Evolutionary conservation across 805 yeast genomes (phyloP), one percentile per base, ranked within the genome.

Genomic region (Lachancea thermotolerans): DNA sequence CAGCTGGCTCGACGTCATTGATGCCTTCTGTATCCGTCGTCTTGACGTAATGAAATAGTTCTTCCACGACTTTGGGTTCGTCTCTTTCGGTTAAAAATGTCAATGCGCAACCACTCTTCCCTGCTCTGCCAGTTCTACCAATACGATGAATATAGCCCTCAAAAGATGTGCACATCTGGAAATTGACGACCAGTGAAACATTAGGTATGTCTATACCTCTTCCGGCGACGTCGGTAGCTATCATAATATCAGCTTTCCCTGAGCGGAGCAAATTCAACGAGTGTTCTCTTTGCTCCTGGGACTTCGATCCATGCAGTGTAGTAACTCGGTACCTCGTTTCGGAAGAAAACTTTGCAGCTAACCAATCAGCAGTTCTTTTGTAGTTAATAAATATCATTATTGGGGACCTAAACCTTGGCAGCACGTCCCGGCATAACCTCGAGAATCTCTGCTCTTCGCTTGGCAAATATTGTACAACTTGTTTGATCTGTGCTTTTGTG

Each of bases 41-140:
- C 69, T 56, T 81, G 61, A 50, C 51, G 41, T 59, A 61, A 10
- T 54, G 51, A 38, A 48, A 50, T 10, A 64, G 44, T 18, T 75
- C 81, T 43, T 64, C 62, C 44, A 83, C 71, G 1, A 79, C 66
- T 1, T 68, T 74, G 11, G 66, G 62, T 41, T 66, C 68, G 53
- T 84, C 90, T 3, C 72, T 72, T 10, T 73, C 73, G 44, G 77
- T 78, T 50, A 89, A 62, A 51, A 86, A 85, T 0, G 96, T 84
- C 10, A 81, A 69, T 4, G 96, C 83, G 9, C 75, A 70, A 37
- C 99, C 99, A 5, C 60, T 60, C 39, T 77, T 78, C 0, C 97
- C 98, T 0, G 96, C 97, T 64, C 99, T 78, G 33, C 98, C 99
- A 0, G 99, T 91, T 67, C 99, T 80, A 46, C 99, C 99, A 41